These are phyloP conservation scores for Trichothecium sympodiale DNA, from an alignment of 2,329 filamentous ascomycete genomes.

Conservation along the genomic window DNA sequence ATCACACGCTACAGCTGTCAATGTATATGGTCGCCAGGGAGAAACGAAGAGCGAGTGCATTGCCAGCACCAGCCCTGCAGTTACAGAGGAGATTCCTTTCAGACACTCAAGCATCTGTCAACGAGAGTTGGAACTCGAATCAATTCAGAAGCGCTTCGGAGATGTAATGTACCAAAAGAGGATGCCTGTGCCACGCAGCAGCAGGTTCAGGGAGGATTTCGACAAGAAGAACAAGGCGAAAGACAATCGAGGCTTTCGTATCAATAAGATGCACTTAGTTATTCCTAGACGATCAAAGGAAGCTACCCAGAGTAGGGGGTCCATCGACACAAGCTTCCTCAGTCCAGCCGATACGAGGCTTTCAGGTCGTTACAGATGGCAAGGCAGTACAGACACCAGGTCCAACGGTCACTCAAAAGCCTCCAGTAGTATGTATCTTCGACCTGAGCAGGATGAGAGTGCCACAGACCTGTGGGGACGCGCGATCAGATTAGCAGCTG, in stretches of 20 bases:
- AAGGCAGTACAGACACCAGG: slow-evolving; percentile 2
- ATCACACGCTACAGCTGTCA: slow-evolving; percentile 14
- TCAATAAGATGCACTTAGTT: slow-evolving; percentile 23
- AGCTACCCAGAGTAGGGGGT: neutral
- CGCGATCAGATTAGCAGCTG: slow-evolving; percentile 13
- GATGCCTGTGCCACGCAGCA: slow-evolving; percentile 16
- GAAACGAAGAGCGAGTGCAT: too few relatives aligned
- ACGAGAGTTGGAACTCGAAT: slow-evolving; percentile 25
- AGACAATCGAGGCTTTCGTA: slow-evolving; percentile 17
- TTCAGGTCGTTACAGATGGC: too few relatives aligned
- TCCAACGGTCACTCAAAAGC: slow-evolving; percentile 10
- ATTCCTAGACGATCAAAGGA: slow-evolving; percentile 18
- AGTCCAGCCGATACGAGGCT: neutral
- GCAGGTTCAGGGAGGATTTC: slow-evolving; percentile 31
- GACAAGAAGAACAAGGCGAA: slow-evolving; percentile 9
- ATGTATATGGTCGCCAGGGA: slow-evolving; percentile 3
- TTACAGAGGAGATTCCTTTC: slow-evolving; percentile 8
- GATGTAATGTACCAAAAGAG: slow-evolving; percentile 19
- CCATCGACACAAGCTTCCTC: neutral
- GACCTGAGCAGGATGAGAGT: slow-evolving; percentile 10
- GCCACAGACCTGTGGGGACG: slow-evolving; percentile 16
- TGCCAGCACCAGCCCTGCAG: too few relatives aligned
- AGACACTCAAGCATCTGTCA: slow-evolving; percentile 25
- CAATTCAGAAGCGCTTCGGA: slow-evolving; percentile 29
- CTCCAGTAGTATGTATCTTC: slow-evolving; percentile 8